These are phyloP conservation scores for Irpex lacteus DNA, from an alignment of 1,284 basidiomycete genomes.

Conservation along the genomic window DNA sequence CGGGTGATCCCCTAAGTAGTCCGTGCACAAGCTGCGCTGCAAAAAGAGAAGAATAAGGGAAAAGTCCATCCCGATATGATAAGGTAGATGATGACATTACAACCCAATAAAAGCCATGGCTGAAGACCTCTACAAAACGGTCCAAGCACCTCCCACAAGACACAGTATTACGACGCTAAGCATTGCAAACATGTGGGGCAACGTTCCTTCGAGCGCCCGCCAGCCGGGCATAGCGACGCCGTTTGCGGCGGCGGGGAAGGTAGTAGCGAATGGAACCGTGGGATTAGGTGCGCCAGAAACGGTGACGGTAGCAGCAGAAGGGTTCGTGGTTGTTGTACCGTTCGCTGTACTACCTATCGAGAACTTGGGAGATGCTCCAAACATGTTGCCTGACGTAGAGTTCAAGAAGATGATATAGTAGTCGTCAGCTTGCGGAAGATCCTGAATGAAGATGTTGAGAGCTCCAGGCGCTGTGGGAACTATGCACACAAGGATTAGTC, in stretches of 20 bases:
- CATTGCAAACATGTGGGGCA: slow-evolving; percentile 20
- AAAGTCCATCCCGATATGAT: too few species aligned
- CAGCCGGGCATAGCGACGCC: slow-evolving; percentile 25
- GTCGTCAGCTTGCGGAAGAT: slow-evolving; percentile 66
- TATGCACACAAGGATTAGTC: too few species aligned
- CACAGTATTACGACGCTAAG: slow-evolving; percentile 18
- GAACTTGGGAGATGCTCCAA: slow-evolving; percentile 61
- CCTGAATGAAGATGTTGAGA: slow-evolving; percentile 58
- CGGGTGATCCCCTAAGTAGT: too few species aligned
- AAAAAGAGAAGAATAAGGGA: too few species aligned
- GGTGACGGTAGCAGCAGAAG: slow-evolving; percentile 37
- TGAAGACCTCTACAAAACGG: slow-evolving; percentile 18
- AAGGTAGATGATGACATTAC: too few species aligned
- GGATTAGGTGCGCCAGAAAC: slow-evolving; percentile 43
- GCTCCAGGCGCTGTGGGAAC: slow-evolving; percentile 39
- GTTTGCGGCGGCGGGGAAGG: slow-evolving; percentile 34
- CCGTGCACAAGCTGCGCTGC: too few species aligned
- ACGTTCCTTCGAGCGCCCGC: slow-evolving; percentile 20
- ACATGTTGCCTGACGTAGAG: slow-evolving; percentile 60
- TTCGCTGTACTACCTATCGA: slow-evolving; percentile 46
- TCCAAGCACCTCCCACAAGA: slow-evolving; percentile 23
- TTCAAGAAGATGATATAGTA: slow-evolving; percentile 75
- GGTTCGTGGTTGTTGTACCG: slow-evolving; percentile 26
- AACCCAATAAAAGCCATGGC: too few species aligned
- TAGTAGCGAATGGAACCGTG: slow-evolving; percentile 39